Evolutionary conservation across 805 yeast species (phyloP), one percentile per base, ranked within the genome.

Genomic region (Lachancea waltii): DNA sequence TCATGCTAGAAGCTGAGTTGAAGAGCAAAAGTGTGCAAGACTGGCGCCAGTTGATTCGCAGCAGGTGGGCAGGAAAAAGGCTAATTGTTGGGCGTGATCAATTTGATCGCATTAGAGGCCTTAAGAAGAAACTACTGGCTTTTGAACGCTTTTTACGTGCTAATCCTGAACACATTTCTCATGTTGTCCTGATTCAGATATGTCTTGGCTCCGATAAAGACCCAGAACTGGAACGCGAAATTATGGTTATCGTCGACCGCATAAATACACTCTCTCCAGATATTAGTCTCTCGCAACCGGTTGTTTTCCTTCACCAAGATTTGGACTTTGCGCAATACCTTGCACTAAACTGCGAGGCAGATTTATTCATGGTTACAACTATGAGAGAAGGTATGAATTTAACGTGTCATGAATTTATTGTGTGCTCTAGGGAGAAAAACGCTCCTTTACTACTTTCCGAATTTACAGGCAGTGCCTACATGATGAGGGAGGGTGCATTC

Each of bases 321-420:
- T 75, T 92, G 38, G 89, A 79, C 26, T 90, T 85, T 56, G 82
- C 78, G 40, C 97, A 92, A 61, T 92, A 92, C 56, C 60, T 92
- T 42, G 97, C 95, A 0, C 64, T 92, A 35, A 72, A 84, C 32
- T 66, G 78, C 25, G 97, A 87, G 55, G 95, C 97, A 1, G 94
- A 85, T 48, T 69, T 77, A 1, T 92, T 92, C 53, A 78, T 84
- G 30, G 96, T 90, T 2, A 79, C 94, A 7, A 84, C 95, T 1
- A 74, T 90, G 70, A 79, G 98, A 56, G 98, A 92, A 60, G 98
- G 98, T 18, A 84, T 92, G 87, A 92, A 92, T 52, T 69, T 92
- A 54, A 89, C 97, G 0, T 90, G 96, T 50, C 98, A 92, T 56
- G 98, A 92, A 58, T 92, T 82, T 57, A 73, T 87, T 29, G 81